phyloP scores from a whole-genome alignment of 306 rosid species.

The Quercus rubra region DNA sequence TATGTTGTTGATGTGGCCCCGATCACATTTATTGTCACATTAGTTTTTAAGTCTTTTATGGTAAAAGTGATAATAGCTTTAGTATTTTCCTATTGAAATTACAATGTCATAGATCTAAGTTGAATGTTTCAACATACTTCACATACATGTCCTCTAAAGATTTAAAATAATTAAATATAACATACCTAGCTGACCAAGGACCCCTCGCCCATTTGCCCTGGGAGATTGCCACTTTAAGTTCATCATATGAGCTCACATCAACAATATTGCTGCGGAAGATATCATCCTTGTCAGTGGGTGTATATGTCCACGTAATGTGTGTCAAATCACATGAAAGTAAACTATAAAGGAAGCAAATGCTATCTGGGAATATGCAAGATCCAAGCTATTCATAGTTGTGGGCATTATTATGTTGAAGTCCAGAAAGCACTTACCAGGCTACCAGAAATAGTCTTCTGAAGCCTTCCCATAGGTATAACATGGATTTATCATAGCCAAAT shows the following conservation, averaged over 20 bases:
- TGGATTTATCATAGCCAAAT: too few species aligned
- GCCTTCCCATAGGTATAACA: too few species aligned
- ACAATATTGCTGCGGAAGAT: constrained; percentile 70
- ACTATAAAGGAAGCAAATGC: constrained; percentile 4
- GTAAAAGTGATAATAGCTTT: too few species aligned
- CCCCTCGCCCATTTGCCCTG: constrained; percentile 99
- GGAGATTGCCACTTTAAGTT: constrained; percentile 82
- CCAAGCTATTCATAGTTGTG: not conserved
- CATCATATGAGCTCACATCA: constrained; percentile 82
- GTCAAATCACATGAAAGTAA: not conserved
- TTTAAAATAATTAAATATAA: constrained; percentile 3
- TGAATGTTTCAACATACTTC: not conserved
- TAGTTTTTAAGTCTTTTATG: too few species aligned
- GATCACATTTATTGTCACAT: too few species aligned
- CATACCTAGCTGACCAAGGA: constrained; percentile 96
- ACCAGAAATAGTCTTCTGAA: too few species aligned
- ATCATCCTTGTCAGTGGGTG: constrained; percentile 4
- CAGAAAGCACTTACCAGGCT: too few species aligned
- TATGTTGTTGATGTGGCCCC: too few species aligned
- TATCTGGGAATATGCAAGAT: not conserved
- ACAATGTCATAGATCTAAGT: constrained; percentile 17
- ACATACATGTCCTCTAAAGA: not conserved
- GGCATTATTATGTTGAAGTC: too few species aligned
- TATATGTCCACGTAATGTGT: constrained; percentile 1
- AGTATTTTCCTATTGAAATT: not conserved